Evolutionary conservation across 192 early-diverging fungal genomes (phyloP).

Genomic region (Coemansia sp.): DNA sequence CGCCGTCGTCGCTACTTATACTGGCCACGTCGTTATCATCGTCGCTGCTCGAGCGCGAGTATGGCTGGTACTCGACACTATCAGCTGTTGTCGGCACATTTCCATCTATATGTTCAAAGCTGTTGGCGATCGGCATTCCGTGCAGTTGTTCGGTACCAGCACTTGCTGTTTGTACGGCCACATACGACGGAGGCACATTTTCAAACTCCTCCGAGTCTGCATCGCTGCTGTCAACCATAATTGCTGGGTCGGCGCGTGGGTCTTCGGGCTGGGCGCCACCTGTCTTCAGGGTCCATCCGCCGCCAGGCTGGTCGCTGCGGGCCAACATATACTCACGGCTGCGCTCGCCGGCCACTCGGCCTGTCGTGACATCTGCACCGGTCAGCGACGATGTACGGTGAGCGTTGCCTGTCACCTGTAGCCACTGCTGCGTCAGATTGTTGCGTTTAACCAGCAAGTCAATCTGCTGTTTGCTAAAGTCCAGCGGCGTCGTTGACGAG

Average conservation of each 20-base stretch:
- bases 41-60: slow-evolving; percentile 17
- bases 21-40: neutral
- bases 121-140: neutral
- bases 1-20: neutral
- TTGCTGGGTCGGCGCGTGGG: slow-evolving; percentile 2
- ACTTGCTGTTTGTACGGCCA: neutral
- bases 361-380: slow-evolving; percentile 27
- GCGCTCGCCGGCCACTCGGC: slow-evolving; percentile 78
- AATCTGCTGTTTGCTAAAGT: slow-evolving; percentile 92
- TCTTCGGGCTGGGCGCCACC: slow-evolving; percentile 2
- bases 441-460: slow-evolving; percentile 78
- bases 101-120: neutral
- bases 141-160: neutral
- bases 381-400: slow-evolving; percentile 18
- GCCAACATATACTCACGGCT: slow-evolving; percentile 79
- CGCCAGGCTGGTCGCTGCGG: slow-evolving; percentile 70
- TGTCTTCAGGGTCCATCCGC: slow-evolving; percentile 64
- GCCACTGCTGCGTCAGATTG: slow-evolving; percentile 74
- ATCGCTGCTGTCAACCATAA: slow-evolving; percentile 19
- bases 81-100: neutral
- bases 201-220: slow-evolving; percentile 56
- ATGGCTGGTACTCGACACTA: slow-evolving; percentile 12
- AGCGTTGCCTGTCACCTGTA: slow-evolving; percentile 51
- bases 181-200: slow-evolving; percentile 30
- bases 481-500: slow-evolving; percentile 67